Conservation (phyloP, 192 early-diverging fungal species). For the Backusella tarrabulga region DNA sequence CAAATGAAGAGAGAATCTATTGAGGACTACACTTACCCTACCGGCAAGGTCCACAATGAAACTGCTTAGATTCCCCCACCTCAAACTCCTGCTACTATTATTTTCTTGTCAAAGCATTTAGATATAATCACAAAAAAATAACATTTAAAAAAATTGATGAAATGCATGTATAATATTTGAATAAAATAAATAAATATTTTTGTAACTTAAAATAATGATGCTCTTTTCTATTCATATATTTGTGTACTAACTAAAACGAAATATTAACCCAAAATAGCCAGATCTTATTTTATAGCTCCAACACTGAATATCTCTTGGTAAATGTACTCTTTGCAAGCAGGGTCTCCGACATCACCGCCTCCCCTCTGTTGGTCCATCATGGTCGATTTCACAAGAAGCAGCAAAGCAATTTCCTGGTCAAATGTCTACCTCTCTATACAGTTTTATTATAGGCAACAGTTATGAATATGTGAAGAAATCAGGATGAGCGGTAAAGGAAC, state of each 20-base stretch:
- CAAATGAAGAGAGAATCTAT: constrained; percentile 37
- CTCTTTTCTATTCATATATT: neutral
- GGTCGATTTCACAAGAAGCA: neutral
- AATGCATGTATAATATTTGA: constrained; percentile 1
- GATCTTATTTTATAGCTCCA: neutral
- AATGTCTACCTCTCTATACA: neutral
- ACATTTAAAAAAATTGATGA: neutral
- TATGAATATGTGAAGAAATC: neutral
- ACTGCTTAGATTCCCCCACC: neutral
- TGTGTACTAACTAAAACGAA: neutral
- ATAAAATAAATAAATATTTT: constrained; percentile 1
- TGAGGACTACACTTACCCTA: constrained; percentile 37
- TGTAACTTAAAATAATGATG: neutral
- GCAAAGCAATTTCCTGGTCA: no score
- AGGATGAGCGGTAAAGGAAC: neutral
- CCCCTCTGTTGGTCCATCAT: neutral
- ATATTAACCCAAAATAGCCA: neutral
- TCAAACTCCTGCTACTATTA: neutral
- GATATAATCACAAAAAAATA: neutral
- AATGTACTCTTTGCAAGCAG: neutral
- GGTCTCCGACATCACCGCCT: neutral
- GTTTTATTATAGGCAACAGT: neutral
- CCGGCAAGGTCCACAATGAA: constrained; percentile 11
- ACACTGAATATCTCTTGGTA: neutral
- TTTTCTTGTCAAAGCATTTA: constrained; percentile 2